Conservation (phyloP, 2,329 filamentous ascomycete genomes). For the Trichoderma breve region DNA sequence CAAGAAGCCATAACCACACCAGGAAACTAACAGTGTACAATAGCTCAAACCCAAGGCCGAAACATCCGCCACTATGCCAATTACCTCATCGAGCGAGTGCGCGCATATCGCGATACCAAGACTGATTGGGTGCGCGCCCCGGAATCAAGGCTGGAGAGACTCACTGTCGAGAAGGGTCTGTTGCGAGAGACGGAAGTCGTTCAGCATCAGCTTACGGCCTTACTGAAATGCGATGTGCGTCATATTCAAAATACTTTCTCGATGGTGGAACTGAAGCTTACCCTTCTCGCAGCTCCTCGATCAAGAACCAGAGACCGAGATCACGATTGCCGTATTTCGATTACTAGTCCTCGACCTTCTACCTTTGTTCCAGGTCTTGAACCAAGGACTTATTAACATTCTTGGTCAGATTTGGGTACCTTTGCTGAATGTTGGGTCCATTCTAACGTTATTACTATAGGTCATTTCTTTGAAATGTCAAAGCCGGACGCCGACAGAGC, state of each 20-base stretch:
- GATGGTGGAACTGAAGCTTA: background rate
- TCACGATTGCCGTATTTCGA: conserved; percentile 89
- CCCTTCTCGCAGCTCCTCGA: conserved; percentile 65
- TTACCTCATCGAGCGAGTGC: conserved; percentile 80
- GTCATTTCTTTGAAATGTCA: conserved; percentile 98
- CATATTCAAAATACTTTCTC: background rate
- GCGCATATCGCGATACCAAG: conserved; percentile 79
- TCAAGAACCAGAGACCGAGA: conserved; percentile 90
- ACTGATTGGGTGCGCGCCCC: conserved; percentile 85
- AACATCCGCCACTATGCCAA: conserved; percentile 91
- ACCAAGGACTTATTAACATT: conserved; percentile 96
- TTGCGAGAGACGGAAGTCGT: conserved; percentile 88
- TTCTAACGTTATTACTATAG: conserved; percentile 42
- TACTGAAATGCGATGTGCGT: conserved; percentile 86
- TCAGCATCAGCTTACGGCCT: conserved; percentile 79
- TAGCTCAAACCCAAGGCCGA: conserved; percentile 89
- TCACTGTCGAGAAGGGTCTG: conserved; percentile 88
- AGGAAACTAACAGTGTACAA: background rate
- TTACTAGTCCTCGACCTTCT: conserved; percentile 87
- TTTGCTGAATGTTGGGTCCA: background rate
- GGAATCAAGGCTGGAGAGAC: conserved; percentile 77
- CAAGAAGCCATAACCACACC: background rate
- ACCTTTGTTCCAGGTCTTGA: conserved; percentile 89
- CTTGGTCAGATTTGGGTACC: conserved; percentile 60
- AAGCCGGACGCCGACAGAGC: conserved; percentile 89